Evolutionary conservation across 129 eudicot genomes (phyloP), one percentile per base, ranked within the genome.

Genomic region (Chrysanthemum lavandulifolium): DNA sequence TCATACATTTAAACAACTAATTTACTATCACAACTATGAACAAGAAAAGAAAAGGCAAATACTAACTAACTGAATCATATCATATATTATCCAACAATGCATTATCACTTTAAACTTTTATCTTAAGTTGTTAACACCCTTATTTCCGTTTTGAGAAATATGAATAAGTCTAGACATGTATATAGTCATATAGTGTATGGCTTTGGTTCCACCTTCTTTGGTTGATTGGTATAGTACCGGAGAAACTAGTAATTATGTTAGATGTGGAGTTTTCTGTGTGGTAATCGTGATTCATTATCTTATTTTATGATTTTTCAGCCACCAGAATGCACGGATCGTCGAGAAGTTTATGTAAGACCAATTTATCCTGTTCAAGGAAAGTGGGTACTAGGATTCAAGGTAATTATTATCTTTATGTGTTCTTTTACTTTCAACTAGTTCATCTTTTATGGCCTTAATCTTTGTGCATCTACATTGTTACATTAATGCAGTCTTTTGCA

Each of bases 351-450:
- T 74, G 69, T 79, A 75, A 79, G 86, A 69, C 80, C 86, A 82
- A 16, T 50, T 40, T 58, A 59, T 69, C 76, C 64, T n/a, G 65
- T 69, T 29, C 77, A 85, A 69, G 65, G 75, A 49, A 77, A 80
- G 23, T 85, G 90, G 90, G 78, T 72, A 13, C 86, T 85, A 73
- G 90, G 90, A 29, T 82, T 85, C 48, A 80, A 83, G 90, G 90
- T 85, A 36, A 77, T 78, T 70, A 19, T 73, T 11, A 40, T 59
- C 40, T 70, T 55, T 29, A 56, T 23, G 58, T 40, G 47, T 40
- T 40, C 47, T 6, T 40, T 2, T 65, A 10, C 29, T 36, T 36
- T 45, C n/a, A 65, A 40, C 31, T 61, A 36, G 6, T 19, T 31
- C 49, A n/a, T 5, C 5, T 48, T 49, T 23, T 5, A 49, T 23